These are phyloP conservation scores for Cladorrhinum sp. DNA, from an alignment of 2,329 filamentous ascomycete species.

Conservation along the genomic window DNA sequence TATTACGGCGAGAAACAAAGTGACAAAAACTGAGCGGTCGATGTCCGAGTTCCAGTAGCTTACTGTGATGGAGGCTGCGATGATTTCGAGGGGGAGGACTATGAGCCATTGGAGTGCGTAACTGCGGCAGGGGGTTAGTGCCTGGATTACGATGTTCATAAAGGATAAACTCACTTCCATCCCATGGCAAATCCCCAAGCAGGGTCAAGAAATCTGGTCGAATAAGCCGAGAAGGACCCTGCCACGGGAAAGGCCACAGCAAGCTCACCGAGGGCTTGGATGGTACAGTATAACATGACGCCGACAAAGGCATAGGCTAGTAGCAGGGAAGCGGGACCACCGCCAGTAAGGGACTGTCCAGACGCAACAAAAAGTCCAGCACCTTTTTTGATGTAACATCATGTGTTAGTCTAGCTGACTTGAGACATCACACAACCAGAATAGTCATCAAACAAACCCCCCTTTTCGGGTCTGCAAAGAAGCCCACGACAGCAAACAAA, in stretches of 20 bases:
- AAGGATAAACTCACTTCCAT: slow-evolving; percentile 66
- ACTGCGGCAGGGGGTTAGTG: slow-evolving; percentile 38
- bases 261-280: slow-evolving; percentile 88
- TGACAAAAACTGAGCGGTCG: slow-evolving; percentile 72
- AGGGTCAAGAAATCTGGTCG: slow-evolving; percentile 86
- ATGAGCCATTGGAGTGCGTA: slow-evolving; percentile 88
- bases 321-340: slow-evolving; percentile 74
- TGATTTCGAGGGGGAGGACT: slow-evolving; percentile 79
- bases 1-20: slow-evolving; percentile 75
- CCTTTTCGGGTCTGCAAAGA: not conserved
- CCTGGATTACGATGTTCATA: not conserved
- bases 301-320: slow-evolving; percentile 79
- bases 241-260: slow-evolving; percentile 87
- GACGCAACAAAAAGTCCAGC: slow-evolving; percentile 87
- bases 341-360: slow-evolving; percentile 64
- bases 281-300: slow-evolving; percentile 85
- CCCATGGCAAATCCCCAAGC: slow-evolving; percentile 96
- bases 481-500: not conserved
- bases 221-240: slow-evolving; percentile 88
- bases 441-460: not conserved
- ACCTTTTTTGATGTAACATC: slow-evolving; percentile 41
- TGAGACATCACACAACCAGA: no score
- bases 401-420: not conserved
- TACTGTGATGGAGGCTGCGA: slow-evolving; percentile 81
- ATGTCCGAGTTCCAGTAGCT: slow-evolving; percentile 70